phyloP scores from a whole-genome alignment of 208 protist species.

The Leishmania braziliensis region DNA sequence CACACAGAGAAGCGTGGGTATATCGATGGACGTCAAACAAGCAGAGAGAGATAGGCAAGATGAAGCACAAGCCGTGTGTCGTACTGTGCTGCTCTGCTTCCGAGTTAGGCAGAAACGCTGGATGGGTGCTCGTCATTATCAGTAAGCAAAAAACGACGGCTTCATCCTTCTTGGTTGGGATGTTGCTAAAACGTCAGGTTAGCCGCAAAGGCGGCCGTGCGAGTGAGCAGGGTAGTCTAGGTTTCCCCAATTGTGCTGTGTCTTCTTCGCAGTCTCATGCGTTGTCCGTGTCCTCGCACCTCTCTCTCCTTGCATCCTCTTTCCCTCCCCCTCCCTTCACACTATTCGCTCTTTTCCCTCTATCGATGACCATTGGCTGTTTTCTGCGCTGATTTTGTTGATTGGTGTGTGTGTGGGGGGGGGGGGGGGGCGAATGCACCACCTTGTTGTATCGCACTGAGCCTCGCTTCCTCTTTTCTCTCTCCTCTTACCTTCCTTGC shows the following conservation, averaged over 20 bases:
- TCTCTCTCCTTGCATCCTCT: not conserved
- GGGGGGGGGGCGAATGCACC: not conserved
- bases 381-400: not conserved
- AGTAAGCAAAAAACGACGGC: not conserved
- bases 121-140: not conserved
- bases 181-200: not conserved
- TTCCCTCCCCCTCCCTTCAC: not conserved
- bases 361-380: not conserved
- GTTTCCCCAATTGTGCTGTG: not conserved
- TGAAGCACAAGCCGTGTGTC: not conserved
- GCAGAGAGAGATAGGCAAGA: conserved; percentile 15
- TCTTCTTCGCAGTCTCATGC: not conserved
- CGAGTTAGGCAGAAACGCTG: not conserved
- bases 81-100: not conserved
- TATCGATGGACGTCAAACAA: not conserved
- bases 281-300: not conserved
- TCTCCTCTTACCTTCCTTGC: not conserved
- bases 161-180: not conserved
- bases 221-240: not conserved
- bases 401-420: not conserved
- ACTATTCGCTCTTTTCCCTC: not conserved
- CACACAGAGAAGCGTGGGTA: not conserved
- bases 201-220: not conserved
- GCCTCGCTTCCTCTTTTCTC: not conserved
- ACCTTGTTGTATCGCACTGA: not conserved